Percentiles rank a stretch among this genome's conserved stretches.
Evolutionary conservation across 1,139 yeast genomes (phyloP).

Genomic region (Yamadazyma blattariae): DNA sequence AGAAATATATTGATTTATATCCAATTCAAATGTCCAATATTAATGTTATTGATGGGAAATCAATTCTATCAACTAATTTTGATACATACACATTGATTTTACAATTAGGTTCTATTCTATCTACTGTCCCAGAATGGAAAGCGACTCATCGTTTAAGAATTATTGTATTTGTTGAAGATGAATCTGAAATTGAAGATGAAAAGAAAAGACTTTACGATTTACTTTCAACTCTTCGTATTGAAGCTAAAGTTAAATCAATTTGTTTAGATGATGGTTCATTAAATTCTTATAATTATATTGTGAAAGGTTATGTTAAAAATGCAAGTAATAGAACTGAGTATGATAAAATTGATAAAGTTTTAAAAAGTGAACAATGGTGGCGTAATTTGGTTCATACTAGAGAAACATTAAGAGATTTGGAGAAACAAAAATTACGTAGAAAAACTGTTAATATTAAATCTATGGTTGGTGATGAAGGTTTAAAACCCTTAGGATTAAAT

Average conservation of each 20-base stretch:
- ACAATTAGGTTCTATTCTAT: slow-evolving; percentile 87
- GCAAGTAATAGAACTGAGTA: slow-evolving; percentile 24
- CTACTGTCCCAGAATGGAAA: slow-evolving; percentile 93
- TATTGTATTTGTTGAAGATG: slow-evolving; percentile 82
- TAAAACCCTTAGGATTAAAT: slow-evolving; percentile 24
- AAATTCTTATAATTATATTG: slow-evolving; percentile 68
- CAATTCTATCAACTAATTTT: slow-evolving; percentile 80
- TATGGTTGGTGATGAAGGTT: slow-evolving; percentile 1
- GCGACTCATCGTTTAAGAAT: slow-evolving; percentile 70
- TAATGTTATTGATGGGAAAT: slow-evolving; percentile 62
- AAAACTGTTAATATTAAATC: slow-evolving; percentile 1
- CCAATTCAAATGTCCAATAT: slow-evolving; percentile 96
- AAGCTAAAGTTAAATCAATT: slow-evolving; percentile 70
- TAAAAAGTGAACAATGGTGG: slow-evolving; percentile 60
- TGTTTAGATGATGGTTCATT: slow-evolving; percentile 63
- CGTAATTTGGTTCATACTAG: slow-evolving; percentile 57
- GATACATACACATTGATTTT: slow-evolving; percentile 92
- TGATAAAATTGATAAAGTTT: slow-evolving; percentile 29
- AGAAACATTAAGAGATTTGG: slow-evolving; percentile 38
- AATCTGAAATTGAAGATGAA: slow-evolving; percentile 71
- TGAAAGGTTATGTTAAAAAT: slow-evolving; percentile 55
- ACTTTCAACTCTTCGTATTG: slow-evolving; percentile 74
- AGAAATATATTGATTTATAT: slow-evolving; percentile 76
- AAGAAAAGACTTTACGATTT: slow-evolving; percentile 55
- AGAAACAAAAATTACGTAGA: slow-evolving; percentile 17